Base-by-base conservation (phyloP, 345 rosid species). In the Rhodamnia argentea region DNA sequence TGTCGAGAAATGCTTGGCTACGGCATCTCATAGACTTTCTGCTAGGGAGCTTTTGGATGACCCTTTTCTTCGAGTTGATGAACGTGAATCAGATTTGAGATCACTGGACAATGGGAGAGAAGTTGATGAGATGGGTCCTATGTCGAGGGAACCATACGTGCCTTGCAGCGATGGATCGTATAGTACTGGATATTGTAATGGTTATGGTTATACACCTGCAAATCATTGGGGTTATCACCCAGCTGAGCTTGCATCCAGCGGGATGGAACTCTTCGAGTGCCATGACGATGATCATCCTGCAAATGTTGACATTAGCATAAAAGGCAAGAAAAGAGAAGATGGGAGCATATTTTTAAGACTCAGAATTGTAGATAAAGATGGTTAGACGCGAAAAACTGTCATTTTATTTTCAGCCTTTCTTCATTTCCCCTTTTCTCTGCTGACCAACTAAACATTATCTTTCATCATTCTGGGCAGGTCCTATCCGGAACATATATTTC, bases 1-100 rank as follows among this genome's bases (percentile, higher is more conserved):
- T 85, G 93, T 97, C 58, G 98, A 95, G 89, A 97, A 97, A 90
- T 97, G 99, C 87, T 92, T 97, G 83, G 98, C 96, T 59, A 94
- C 96, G 24, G 98, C 92, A 32, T 92, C 99, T 8, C 92, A 83
- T 53, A 95, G 99, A 88, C 96, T 94, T 83, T 96, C 99, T 9
- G 99, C 99, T 16, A 86, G 92, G 89, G 96, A 97, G 90, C 92
- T 97, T 90, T 88, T 97, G 60, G 88, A 95, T 55, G 99, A 97
- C 85, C 98, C 94, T 54, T 97, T 97, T 89, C 96, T 97, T 50
- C 92, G 86, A 57, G 86, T 90, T 5, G 93, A 94, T 86, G 95
- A 93, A 85, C 90, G 89, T 85, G 95, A 92, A 56, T 87, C 94
- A 4, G 92, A 94, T 88, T 86, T 91, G 78, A 92, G 94, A 84